Base-by-base conservation (phyloP, 2,329 filamentous ascomycete species). In the Pseudogymnoascus sp. region DNA sequence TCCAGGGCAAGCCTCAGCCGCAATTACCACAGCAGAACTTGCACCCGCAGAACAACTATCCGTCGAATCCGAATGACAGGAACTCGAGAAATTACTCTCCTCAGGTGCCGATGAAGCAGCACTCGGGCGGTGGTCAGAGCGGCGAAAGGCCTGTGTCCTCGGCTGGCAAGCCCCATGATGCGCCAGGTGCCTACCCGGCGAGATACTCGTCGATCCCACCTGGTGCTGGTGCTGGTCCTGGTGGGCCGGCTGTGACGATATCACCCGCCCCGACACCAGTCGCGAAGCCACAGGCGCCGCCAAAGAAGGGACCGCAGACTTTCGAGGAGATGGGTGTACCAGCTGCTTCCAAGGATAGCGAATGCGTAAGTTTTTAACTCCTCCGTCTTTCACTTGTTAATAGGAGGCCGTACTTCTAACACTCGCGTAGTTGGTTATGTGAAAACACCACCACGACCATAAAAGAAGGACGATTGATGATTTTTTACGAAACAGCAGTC, bases 301-400 rank as follows among this genome's bases (percentile, higher is more conserved):
- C 62, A 63, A 81, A 81, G 58, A 90, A 91, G 71, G 94, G 93
- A 9, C 93, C 94, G 1, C 90, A 94, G 68, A 97, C 94, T 0
- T 99, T 99, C 73, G 93, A 97, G 72, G 92, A 95, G 72, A 99
- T 99, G 94, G 94, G 94, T 38, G 93, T 99, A 68, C 90, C 91
- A 6, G 82, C 86, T 69, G 86, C 81, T 57, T 92, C 94, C 74
- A 82, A 87, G 64, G 90, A 96, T n/a, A 83, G 84, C 66, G 92
- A 97, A 75, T 99, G 93, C 78, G 92, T 97, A 72, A 68, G 71
- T n/a, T 69, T 47, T n/a, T 9, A 28, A 22, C 6, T 8, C 39
- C 9, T 12, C n/a, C 3, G 25, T 32, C 22, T n/a, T 7, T 14
- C 11, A 11, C 11, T 34, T n/a, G 16, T 32, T 4, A 20, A 25